These are phyloP conservation scores for Xylaria sp. DNA, from an alignment of 2,329 filamentous ascomycete genomes.

Conservation along the genomic window DNA sequence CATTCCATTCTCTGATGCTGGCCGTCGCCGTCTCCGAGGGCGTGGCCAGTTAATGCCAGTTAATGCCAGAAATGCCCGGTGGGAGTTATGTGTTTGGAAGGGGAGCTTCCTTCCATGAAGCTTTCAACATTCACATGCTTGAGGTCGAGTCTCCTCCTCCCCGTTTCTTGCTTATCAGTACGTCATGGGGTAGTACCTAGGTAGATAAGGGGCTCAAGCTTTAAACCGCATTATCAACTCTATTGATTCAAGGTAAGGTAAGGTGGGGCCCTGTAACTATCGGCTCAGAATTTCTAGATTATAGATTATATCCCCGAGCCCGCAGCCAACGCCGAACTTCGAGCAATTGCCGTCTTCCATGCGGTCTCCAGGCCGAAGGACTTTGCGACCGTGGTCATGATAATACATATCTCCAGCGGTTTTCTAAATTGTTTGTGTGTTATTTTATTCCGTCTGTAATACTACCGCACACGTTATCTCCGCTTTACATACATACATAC, in stretches of 20 bases:
- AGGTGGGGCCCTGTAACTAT: slow-evolving; percentile 12
- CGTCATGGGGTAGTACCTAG: slow-evolving; percentile 30
- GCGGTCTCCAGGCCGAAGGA: slow-evolving; percentile 2
- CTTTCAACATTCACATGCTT: background rate
- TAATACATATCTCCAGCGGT: slow-evolving; percentile 13
- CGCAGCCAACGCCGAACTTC: background rate
- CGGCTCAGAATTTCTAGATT: slow-evolving; percentile 13
- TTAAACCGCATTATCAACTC: slow-evolving; percentile 8
- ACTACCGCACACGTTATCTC: background rate
- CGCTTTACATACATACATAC: background rate
- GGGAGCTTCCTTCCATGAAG: background rate
- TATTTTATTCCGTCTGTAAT: background rate
- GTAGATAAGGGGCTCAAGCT: background rate
- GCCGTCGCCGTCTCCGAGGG: background rate
- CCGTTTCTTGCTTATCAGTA: slow-evolving; percentile 31
- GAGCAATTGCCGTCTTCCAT: too few relatives aligned
- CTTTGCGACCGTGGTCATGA: slow-evolving; percentile 24
- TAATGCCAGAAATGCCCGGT: background rate
- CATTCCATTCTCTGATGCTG: slow-evolving; percentile 53
- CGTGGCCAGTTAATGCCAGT: background rate
- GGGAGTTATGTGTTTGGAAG: background rate
- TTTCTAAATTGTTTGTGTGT: background rate
- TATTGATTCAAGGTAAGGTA: background rate
- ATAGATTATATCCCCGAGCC: background rate
- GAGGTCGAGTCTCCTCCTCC: background rate